Evolutionary conservation across 495 filamentous ascomycete species (phyloP), one percentile per base, ranked within the genome.

Genomic region (Hypoxylon trugodes): DNA sequence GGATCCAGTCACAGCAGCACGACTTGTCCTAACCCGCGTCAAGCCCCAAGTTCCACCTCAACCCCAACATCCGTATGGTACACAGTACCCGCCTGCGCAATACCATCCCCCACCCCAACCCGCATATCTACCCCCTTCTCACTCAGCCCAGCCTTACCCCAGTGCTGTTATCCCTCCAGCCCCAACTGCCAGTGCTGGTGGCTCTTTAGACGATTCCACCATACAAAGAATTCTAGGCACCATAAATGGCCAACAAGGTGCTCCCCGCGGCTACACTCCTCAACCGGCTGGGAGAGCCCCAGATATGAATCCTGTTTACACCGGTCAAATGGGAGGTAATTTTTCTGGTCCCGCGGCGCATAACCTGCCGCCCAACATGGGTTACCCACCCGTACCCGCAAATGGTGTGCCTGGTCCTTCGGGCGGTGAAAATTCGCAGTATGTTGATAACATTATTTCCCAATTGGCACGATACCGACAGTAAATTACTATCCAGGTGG

Each of bases 1-100:
- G 2, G 91, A 95, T 4, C 89, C 92, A 0, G 72, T 79, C 6
- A 84, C 91, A 25, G 91, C 89, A 2, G 91, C 88, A 7, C 90
- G 93, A 54, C 84, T 98, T 18, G 90, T 96, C 45, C n/a, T n/a
- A n/a, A 67, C 89, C 21, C 84, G 92, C 30, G 86, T 90, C 6
- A 96, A 92, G 71, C 74, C 86, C 3, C 59, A 59, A 15, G 61
- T 68, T 5, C 73, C 71, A 26, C 42, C 59, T 2, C 73, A 47
- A 15, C 45, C 65, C 2, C 73, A 47, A 15, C 45, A 62, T 24
- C 19, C 65, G 2, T 72, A 72, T n/a, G 36, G 37, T 15, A 45
- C 22, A 19, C 70, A 60, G 2, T 70, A 68, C 22, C 52, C 40
- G 15, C 30, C 61, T 24, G 4, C 38, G 2, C 43, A 70, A 13